Evolutionary conservation across 2,329 filamentous ascomycete genomes (phyloP), one percentile per base, ranked within the genome.

Genomic region (Furcasterigmium furcatum): DNA sequence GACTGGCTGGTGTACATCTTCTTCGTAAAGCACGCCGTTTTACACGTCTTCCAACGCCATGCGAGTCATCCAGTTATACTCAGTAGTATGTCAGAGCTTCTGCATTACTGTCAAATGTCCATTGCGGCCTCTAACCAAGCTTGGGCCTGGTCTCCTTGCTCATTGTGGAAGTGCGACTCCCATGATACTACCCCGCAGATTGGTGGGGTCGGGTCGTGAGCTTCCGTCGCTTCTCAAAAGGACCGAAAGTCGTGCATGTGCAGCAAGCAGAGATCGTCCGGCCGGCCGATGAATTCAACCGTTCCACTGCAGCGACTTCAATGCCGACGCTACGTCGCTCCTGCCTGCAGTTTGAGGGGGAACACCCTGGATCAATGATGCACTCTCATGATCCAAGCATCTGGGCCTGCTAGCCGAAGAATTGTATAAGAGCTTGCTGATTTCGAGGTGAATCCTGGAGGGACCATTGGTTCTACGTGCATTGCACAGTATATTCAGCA

Each of bases 261-360:
- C n/a, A n/a, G n/a, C n/a, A n/a, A 16, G 13, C 27, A 14, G 30
- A 32, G 30, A 32, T 32, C 30, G 30, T 32, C 30, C 30, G 30
- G 30, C 16, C 30, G 30, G 30, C 13, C 30, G 14, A 16, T 32
- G 14, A 32, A 13, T 32, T 32, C 24, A 43, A 21, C 42, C 24
- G n/a, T 40, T 39, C 49, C 49, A 51, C 39, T 51, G 39, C 45
- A 18, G 36, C 27, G 8, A 24, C 42, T 25, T 13, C 47, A 51
- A 50, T 47, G 29, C 49, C 47, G 47, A 46, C 45, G 42, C 43
- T 45, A 25, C 41, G 41, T 36, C 30, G 35, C 30, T 30, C 35
- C 32, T 9, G 20, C 20, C 30, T 25, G 27, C n/a, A n/a, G 22
- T n/a, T 38, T 12, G 25, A 27, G 27, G 18, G 40, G 34, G 27